Evolutionary conservation across 2,329 filamentous ascomycete species (phyloP).

Genomic region (Polytolypa hystricis): DNA sequence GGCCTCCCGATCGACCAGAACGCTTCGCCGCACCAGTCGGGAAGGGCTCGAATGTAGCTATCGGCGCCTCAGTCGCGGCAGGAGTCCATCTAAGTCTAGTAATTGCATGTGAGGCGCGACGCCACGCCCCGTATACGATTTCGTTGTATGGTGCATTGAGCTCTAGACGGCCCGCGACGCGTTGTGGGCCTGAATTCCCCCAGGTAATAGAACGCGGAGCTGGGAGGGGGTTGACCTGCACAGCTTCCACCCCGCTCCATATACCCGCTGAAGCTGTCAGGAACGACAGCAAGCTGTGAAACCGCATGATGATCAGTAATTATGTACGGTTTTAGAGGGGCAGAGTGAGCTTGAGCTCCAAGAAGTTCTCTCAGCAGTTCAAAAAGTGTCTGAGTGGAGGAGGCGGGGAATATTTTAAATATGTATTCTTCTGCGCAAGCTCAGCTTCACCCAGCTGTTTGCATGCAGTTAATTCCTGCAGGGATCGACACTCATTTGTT

Average conservation of each 20-base stretch:
- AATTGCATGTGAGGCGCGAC: constrained; percentile 40
- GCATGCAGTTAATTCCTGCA: too few relatives aligned
- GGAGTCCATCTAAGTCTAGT: constrained; percentile 43
- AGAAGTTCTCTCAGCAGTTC: too few relatives aligned
- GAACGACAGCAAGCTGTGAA: too few relatives aligned
- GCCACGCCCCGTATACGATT: constrained; percentile 38
- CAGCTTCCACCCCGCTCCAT: constrained; percentile 20
- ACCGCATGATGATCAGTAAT: background rate
- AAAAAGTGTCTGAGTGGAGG: too few relatives aligned
- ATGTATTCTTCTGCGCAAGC: too few relatives aligned
- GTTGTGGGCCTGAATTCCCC: constrained; percentile 41
- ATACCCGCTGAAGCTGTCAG: background rate
- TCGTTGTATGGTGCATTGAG: constrained; percentile 28
- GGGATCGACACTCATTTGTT: too few relatives aligned
- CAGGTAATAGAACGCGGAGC: constrained; percentile 43
- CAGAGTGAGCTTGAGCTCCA: too few relatives aligned
- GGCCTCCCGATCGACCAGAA: constrained; percentile 16
- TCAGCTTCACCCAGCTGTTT: too few relatives aligned
- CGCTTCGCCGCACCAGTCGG: constrained; percentile 30
- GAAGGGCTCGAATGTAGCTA: constrained; percentile 41
- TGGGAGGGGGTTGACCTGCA: constrained; percentile 44
- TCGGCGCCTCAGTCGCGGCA: constrained; percentile 41
- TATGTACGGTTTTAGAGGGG: background rate
- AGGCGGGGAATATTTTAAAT: too few relatives aligned
- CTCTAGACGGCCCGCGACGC: constrained; percentile 27